Percentiles rank a stretch among this genome's conserved stretches.
Evolutionary conservation across 129 eudicot species (phyloP).

Genomic region (Centaurea solstitialis): DNA sequence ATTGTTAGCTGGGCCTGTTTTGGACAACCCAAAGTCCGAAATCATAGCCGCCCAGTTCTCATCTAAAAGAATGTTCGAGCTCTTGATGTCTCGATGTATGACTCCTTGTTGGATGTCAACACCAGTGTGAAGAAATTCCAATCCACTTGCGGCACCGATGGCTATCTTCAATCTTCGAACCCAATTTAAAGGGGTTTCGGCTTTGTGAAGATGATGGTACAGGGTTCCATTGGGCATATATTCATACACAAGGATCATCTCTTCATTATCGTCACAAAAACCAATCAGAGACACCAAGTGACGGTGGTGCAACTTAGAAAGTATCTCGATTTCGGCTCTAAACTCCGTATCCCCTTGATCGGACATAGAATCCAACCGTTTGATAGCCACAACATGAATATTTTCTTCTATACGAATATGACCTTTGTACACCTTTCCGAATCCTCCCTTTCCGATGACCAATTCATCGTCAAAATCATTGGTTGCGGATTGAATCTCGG

Average conservation of each 20-base stretch:
- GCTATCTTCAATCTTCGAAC: slow-evolving; percentile 31
- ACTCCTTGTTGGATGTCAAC: slow-evolving; percentile 20
- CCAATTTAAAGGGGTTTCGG: slow-evolving; percentile 19
- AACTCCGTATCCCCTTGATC: slow-evolving; percentile 31
- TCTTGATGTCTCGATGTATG: slow-evolving; percentile 41
- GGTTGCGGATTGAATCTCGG: slow-evolving; percentile 28
- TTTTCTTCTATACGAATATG: not conserved
- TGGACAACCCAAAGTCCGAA: slow-evolving; percentile 43
- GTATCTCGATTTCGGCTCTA: slow-evolving; percentile 33
- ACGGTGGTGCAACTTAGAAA: slow-evolving; percentile 32
- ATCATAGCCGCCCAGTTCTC: slow-evolving; percentile 30
- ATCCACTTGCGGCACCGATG: slow-evolving; percentile 30
- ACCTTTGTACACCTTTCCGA: slow-evolving; percentile 46
- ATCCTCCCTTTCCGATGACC: slow-evolving; percentile 39
- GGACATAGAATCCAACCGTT: slow-evolving; percentile 22
- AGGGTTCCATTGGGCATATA: slow-evolving; percentile 35
- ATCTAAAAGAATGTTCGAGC: slow-evolving; percentile 38
- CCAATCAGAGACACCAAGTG: slow-evolving; percentile 41
- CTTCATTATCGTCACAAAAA: slow-evolving; percentile 32
- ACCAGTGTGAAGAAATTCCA: slow-evolving; percentile 38
- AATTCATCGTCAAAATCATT: slow-evolving; percentile 12
- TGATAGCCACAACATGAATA: slow-evolving; percentile 26
- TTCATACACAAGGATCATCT: slow-evolving; percentile 45
- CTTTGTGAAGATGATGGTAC: slow-evolving; percentile 30
- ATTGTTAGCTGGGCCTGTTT: slow-evolving; percentile 18